phyloP scores from a whole-genome alignment of 2,329 filamentous ascomycete species.

The Grosmannia serpens region DNA sequence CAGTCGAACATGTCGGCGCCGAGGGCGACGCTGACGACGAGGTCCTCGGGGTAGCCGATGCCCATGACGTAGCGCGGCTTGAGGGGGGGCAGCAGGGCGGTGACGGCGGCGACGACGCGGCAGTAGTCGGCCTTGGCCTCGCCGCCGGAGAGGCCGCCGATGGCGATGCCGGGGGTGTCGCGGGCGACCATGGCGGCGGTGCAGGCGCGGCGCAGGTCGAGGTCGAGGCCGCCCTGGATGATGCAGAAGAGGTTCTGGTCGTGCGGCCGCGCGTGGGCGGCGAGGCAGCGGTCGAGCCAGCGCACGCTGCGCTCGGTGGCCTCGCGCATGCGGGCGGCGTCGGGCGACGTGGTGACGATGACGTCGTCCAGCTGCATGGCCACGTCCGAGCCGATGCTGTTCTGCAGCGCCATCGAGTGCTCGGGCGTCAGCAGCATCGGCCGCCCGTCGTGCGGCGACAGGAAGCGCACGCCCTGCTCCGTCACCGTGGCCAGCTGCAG shows the following conservation, averaged over 20 bases:
- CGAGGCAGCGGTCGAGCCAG: slow-evolving; percentile 93
- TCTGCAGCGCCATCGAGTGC: slow-evolving; percentile 91
- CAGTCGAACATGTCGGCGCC: slow-evolving; percentile 99
- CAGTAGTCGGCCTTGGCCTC: slow-evolving; percentile 93
- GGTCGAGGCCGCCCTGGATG: slow-evolving; percentile 87
- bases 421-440: slow-evolving; percentile 97
- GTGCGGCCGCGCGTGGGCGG: slow-evolving; percentile 72
- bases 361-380: slow-evolving; percentile 99
- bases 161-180: slow-evolving; percentile 91
- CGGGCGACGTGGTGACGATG: slow-evolving; percentile 88
- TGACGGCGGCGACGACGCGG: slow-evolving; percentile 79
- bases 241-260: slow-evolving; percentile 96
- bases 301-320: slow-evolving; percentile 91
- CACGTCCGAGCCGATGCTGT: slow-evolving; percentile 95
- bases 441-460: slow-evolving; percentile 89
- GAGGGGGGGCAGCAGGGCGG: slow-evolving; percentile 67
- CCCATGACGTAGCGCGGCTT: slow-evolving; percentile 99
- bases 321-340: slow-evolving; percentile 75
- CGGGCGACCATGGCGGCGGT: slow-evolving; percentile 77
- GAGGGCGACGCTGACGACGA: slow-evolving; percentile 84
- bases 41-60: slow-evolving; percentile 91
- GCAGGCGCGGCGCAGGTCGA: slow-evolving; percentile 75
- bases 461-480: slow-evolving; percentile 87
- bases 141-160: slow-evolving; percentile 86
- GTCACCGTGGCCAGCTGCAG: slow-evolving; percentile 88